Percentiles rank a stretch among this genome's conserved stretches.
These are phyloP conservation scores for Coemansia sp. DNA, from an alignment of 192 early-diverging fungal species.

Conservation along the genomic window DNA sequence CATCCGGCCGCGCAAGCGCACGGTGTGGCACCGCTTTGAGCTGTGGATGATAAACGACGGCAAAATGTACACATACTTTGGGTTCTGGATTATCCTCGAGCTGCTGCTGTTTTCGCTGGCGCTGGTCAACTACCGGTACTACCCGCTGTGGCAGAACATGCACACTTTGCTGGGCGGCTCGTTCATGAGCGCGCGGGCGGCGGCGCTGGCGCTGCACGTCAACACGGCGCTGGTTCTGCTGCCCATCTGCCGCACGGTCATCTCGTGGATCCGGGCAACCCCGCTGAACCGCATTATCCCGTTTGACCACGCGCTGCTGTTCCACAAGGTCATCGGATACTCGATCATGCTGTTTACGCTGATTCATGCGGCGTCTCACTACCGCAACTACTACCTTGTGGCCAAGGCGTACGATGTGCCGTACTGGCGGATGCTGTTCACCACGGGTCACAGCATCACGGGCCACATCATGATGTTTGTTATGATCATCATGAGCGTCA, in stretches of 20 bases:
- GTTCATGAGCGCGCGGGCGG: slow-evolving; percentile 57
- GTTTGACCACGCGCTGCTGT: slow-evolving; percentile 78
- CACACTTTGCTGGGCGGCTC: slow-evolving; percentile 52
- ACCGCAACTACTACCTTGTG: slow-evolving; percentile 64
- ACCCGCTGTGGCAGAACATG: slow-evolving; percentile 53
- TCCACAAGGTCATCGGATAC: slow-evolving; percentile 77
- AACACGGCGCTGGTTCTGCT: slow-evolving; percentile 75
- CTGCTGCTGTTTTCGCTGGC: slow-evolving; percentile 56
- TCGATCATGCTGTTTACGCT: slow-evolving; percentile 72
- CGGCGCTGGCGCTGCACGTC: slow-evolving; percentile 69
- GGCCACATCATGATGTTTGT: slow-evolving; percentile 71
- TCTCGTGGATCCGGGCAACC: slow-evolving; percentile 71
- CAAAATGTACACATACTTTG: slow-evolving; percentile 52
- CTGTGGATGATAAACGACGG: slow-evolving; percentile 53
- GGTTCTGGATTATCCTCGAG: slow-evolving; percentile 61
- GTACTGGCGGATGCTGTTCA: slow-evolving; percentile 53
- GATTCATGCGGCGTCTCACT: slow-evolving; percentile 69
- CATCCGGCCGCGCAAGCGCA: slow-evolving; percentile 28
- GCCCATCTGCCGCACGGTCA: slow-evolving; percentile 76
- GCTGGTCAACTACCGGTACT: slow-evolving; percentile 60
- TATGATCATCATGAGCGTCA: slow-evolving; percentile 75
- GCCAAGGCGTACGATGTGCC: slow-evolving; percentile 19
- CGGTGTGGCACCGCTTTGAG: slow-evolving; percentile 42
- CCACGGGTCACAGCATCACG: slow-evolving; percentile 73
- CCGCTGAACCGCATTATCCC: slow-evolving; percentile 73